Base-by-base conservation (phyloP, 805 yeast genomes). In the Wickerhamiella australiensis region DNA sequence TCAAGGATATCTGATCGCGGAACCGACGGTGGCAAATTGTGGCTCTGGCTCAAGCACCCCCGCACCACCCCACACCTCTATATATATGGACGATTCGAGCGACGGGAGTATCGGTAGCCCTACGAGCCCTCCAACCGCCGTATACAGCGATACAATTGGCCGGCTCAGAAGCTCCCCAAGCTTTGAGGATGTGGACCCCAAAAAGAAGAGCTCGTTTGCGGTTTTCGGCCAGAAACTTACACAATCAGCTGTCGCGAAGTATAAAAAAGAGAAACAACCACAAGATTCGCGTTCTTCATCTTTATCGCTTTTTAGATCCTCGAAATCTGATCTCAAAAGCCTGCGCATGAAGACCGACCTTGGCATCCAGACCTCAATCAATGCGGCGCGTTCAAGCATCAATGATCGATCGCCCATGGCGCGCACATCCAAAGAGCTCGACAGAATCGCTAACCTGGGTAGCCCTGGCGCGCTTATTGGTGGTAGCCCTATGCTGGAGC, bases 401-500 rank as follows among this genome's bases (percentile, higher is more conserved):
- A 26, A 42, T 52, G 50, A 59, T 55, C 21, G 68, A 46, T 53
- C 54, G 52, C 68, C 69, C 5, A 51, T 63, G 53, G 54, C 62
- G 4, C 48, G 67, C 18, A 63, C 68, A 6, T 61, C 66, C 3
- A 54, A 59, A 35, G 68, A 65, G 47, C 56, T 65, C 22, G 68
- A 65, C 42, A 54, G 69, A 15, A 65, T 65, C 12, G 68, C 68
- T 6, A 63, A 66, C 15, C 56, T 64, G 18, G 66, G 67, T 2
- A 54, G 58, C 26, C 46, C 47, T 2, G 42, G 48, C 35, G 49
- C 52, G 17, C 52, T 54, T 3, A 21, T 33, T 3, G 41, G 47
- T 17, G 22, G 45, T 11, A 29, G 50, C 7, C 56, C 51, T 31
- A 22, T 49, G 21, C 46, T 43, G 13, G 58, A 50, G 3, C 50